Conservation (phyloP, 2,329 filamentous ascomycete species). For the Microcyclospora pomicola region DNA sequence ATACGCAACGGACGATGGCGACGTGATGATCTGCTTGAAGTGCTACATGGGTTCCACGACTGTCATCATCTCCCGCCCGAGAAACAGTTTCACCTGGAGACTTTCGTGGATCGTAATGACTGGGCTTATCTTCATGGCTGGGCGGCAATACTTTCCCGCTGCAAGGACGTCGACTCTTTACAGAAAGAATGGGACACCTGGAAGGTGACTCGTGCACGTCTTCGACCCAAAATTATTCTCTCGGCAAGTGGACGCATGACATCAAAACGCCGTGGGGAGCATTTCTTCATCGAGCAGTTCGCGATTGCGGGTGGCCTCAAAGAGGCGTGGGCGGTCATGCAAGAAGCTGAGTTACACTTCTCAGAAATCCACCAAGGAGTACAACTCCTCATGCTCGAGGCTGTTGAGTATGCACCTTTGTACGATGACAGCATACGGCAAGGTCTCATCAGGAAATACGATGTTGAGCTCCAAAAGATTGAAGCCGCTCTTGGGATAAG, state of each 20-base stretch:
- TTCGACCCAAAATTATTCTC: slow-evolving; percentile 9
- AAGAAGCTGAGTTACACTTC: slow-evolving; percentile 13
- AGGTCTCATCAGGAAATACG: slow-evolving; percentile 18
- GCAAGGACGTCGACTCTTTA: slow-evolving; percentile 15
- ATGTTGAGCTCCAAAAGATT: slow-evolving; percentile 16
- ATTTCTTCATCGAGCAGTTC: slow-evolving; percentile 24
- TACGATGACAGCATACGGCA: slow-evolving; percentile 15
- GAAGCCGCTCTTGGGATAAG: slow-evolving; percentile 19
- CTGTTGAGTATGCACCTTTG: slow-evolving; percentile 12
- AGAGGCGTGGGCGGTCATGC: slow-evolving; percentile 19
- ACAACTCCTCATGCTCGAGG: slow-evolving; percentile 15
- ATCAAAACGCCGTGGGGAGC: slow-evolving; percentile 17
- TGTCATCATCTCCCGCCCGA: slow-evolving; percentile 12
- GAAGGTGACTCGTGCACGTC: slow-evolving; percentile 13
- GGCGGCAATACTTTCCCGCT: slow-evolving; percentile 21
- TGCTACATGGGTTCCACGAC: slow-evolving; percentile 22
- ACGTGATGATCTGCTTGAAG: slow-evolving; percentile 20
- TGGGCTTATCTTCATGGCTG: slow-evolving; percentile 24
- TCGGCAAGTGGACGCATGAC: slow-evolving; percentile 6
- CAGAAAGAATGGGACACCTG: slow-evolving; percentile 23
- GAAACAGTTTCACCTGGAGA: slow-evolving; percentile 20
- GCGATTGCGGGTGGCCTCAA: slow-evolving; percentile 15
- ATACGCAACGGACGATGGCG: slow-evolving; percentile 26
- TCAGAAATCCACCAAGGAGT: slow-evolving; percentile 9
- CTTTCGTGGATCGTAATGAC: slow-evolving; percentile 17